Base-by-base conservation (phyloP, 1,284 basidiomycete species). In the Ustilago nuda region DNA sequence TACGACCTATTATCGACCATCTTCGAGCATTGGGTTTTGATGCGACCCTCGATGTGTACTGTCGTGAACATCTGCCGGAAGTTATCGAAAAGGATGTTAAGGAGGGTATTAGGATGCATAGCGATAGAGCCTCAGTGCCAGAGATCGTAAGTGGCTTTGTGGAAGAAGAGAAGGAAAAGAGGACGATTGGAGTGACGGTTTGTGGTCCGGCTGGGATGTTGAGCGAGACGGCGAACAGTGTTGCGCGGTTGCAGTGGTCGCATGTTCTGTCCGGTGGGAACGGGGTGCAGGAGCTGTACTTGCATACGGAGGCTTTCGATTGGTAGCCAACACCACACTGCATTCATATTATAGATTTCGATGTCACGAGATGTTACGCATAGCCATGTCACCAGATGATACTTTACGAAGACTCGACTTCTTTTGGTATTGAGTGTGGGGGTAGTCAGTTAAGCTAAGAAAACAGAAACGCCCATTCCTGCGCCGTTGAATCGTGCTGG, bases 121-220 rank as follows among this genome's bases (percentile, higher is more conserved):
- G 2, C 43, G 52, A 62, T 5, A 55, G 73, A 2, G 65, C 66
- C 9, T 15, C 52, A 9, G 53, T 76, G 8, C 63, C 66, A 11
- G 15, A 36, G 0, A 15, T 63, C 12, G 23, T 72, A 4, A 41
- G 13, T 3, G 39, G 5, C 19, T 69, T 69, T 19, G 63, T 69
- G 23, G 56, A 66, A 11, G 39, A 17, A n/a, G 30, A n/a, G 17
- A 37, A 52, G n/a, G 4, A 36, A 0, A 37, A 7, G 32, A 35
- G 30, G 17, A 60, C 72, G 7, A 51, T 62, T 17, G 73, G 56
- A 6, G 73, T 76, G 1, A 56, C 73, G n/a, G 66, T 79, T 19
- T 79, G 76, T 55, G 76, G 76, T 4, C 76, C 76, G 8, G 62
- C 64, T 0, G 55, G 48, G 15, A 79, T 79, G 72, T 46, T 68